Base-by-base conservation (phyloP, 305 asterid species). In the Lippia alba region DNA sequence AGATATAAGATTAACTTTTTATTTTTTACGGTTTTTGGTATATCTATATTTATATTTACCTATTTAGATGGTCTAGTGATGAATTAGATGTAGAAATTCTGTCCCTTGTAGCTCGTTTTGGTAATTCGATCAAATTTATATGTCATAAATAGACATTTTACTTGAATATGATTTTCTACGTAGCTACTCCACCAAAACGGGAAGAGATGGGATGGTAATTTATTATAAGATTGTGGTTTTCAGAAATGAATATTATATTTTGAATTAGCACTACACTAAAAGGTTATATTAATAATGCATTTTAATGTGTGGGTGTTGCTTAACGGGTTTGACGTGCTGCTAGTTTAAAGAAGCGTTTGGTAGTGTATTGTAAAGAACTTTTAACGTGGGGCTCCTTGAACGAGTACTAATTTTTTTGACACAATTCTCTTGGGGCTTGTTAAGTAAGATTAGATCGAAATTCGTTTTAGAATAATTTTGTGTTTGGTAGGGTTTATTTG, bases 201-300 rank as follows among this genome's bases (percentile, higher is more conserved):
- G n/a, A 0, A 16, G 63, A 8, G 36, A 63, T 7, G 55, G 56
- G 69, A 15, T 55, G 61, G 56, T 44, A 40, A 8, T 48, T 24
- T 39, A 39, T 32, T 59, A 51, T 49, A 20, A 49, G 53, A 59
- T 74, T n/a, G n/a, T n/a, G n/a, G n/a, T n/a, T n/a, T n/a, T n/a
- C n/a, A n/a, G 64, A 73, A 51, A 14, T 54, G 58, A 69, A 67
- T 41, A 56, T 36, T 41, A 56, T 36, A 45, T 18, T 12, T 60
- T 51, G 71, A 68, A 46, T 64, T 45, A 40, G 20, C 24, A 46
- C 50, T 34, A n/a, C 46, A 69, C 16, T 33, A 24, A 1, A 24
- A 49, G 16, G 10, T 66, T 44, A 17, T 61, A 61, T 56, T n/a
- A n/a, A n/a, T n/a, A n/a, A n/a, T n/a, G n/a, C n/a, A n/a, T n/a